Evolutionary conservation across 495 filamentous ascomycete genomes (phyloP).

Genomic region (Neurospora pannonica): DNA sequence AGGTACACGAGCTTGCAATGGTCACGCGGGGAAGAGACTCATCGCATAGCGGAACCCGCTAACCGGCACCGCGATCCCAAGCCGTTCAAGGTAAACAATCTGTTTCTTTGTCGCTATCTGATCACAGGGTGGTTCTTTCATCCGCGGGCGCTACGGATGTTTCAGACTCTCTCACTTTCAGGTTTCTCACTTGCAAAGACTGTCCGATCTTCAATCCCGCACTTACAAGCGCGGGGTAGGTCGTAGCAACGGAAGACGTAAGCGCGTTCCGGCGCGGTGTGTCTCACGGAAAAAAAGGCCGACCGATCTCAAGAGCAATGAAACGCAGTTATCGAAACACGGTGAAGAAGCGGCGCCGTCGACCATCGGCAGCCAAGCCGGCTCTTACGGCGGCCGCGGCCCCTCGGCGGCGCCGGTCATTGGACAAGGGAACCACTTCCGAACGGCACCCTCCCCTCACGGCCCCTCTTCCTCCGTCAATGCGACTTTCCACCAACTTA

Average conservation of each 20-base stretch:
- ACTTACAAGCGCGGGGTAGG: not conserved
- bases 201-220: not conserved
- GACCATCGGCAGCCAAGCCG: not conserved
- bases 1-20: not conserved
- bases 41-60: not conserved
- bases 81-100: not conserved
- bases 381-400: not conserved
- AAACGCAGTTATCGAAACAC: not conserved
- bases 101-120: not conserved
- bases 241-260: not conserved
- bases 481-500: not conserved
- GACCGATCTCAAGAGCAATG: not conserved
- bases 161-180: not conserved
- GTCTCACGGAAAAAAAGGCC: not conserved
- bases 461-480: not conserved
- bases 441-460: not conserved
- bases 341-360: not conserved
- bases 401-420: not conserved
- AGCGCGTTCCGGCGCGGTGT: not conserved
- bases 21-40: not conserved
- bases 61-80: not conserved
- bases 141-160: not conserved
- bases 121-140: not conserved
- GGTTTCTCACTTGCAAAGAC: not conserved
- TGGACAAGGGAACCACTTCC: not conserved